Evolutionary conservation across 2,329 filamentous ascomycete species (phyloP), one percentile per base, ranked within the genome.

Genomic region (Scolecobasidium constrictum): DNA sequence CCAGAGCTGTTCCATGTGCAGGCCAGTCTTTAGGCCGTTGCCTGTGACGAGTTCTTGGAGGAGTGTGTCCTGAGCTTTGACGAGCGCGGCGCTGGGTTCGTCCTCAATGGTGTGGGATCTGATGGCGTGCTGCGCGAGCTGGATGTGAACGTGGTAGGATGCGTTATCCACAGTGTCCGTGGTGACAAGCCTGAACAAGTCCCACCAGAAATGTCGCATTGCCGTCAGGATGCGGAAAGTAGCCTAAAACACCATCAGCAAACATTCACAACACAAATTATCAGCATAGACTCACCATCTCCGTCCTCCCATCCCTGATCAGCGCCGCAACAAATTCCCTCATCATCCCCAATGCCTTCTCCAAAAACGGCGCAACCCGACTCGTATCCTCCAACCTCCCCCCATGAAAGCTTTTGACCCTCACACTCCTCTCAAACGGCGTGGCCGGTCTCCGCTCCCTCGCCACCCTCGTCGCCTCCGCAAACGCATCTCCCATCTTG

Each of bases 1-100:
- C 90, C 88, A 94, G 4, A 94, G 69, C 6, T 66, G 59, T 55
- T 92, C 83, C 83, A 93, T 92, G 50, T 77, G 81, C 11, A 87
- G 65, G 0, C 86, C 87, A 2, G 82, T 87, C 0, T 69, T 78
- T 12, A 93, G 64, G 43, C 78, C 77, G 64, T 87, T 88, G 2
- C 77, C 78, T 13, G 76, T 71, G 18, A 75, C 71, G 54, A 94
- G 90, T 2, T 46, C 60, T 26, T 51, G 36, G 49, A 64, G 33
- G 57, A 53, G 5, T 47, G 34, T 28, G 17, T 36, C 43, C 1
- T 48, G 42, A 4, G 43, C 28, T 3, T 37, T n/a, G 4, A 38
- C 19, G 16, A 33, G 40, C 2, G 43, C 43, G 1, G 33, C 20
- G 2, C 51, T 28, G 2, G 44, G 33, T 4, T 47, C 45, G 15